These are phyloP conservation scores for Saprolegnia parasitica DNA, from an alignment of 352 stramenopile species.

Conservation along the genomic window DNA sequence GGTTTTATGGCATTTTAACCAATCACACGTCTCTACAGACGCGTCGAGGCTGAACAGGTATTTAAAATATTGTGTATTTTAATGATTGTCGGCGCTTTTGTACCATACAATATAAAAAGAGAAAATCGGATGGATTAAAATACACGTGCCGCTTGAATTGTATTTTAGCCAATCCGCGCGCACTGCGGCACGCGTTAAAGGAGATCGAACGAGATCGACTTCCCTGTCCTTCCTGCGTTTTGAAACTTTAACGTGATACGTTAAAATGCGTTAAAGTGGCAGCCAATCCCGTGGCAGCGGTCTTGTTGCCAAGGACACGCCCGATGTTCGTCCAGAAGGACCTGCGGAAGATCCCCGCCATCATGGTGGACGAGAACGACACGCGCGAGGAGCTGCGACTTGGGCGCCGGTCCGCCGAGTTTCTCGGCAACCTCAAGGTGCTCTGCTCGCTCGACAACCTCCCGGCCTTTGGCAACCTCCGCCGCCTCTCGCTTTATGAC, in stretches of 20 bases:
- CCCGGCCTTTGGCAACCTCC: constrained; percentile 17
- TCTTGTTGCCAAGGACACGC: not conserved
- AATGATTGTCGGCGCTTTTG: not conserved
- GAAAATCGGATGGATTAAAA: not conserved
- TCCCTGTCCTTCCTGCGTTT: not conserved
- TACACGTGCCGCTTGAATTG: no score
- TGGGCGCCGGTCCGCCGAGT: constrained; percentile 16
- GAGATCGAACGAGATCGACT: no score
- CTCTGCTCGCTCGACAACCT: constrained; percentile 17
- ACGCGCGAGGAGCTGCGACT: constrained; percentile 15
- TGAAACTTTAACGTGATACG: not conserved
- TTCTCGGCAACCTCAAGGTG: constrained; percentile 7
- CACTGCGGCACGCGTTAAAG: no score
- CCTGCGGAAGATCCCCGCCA: constrained; percentile 23
- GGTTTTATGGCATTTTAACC: not conserved
- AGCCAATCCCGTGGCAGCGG: not conserved
- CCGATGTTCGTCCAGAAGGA: constrained; percentile 25
- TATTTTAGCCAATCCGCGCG: no score
- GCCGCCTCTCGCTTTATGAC: constrained; percentile 19
- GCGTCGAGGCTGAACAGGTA: not conserved
- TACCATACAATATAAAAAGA: not conserved
- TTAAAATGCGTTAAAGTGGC: no score
- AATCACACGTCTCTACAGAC: not conserved
- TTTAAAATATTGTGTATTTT: not conserved
- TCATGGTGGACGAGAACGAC: constrained; percentile 3